Evolutionary conservation across 2,329 filamentous ascomycete species (phyloP).

Genomic region (Leptodontidium sp.): DNA sequence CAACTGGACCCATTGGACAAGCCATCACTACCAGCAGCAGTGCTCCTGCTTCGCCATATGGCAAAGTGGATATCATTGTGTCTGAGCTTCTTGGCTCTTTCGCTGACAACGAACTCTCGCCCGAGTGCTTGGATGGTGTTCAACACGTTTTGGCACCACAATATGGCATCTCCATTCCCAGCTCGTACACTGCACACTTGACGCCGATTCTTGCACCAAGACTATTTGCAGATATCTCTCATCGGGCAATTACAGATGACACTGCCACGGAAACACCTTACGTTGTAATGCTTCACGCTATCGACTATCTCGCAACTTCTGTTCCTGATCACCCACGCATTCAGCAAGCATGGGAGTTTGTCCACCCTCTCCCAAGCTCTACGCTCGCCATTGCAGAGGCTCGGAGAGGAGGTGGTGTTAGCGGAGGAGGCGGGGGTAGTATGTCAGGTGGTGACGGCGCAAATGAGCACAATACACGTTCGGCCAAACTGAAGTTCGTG

Average conservation of each 20-base stretch:
- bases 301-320: slow-evolving; percentile 81
- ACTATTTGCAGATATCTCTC: slow-evolving; percentile 80
- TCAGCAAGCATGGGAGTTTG: slow-evolving; percentile 82
- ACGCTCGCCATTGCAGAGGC: slow-evolving; percentile 63
- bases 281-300: slow-evolving; percentile 89
- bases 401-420: slow-evolving; percentile 69
- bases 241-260: slow-evolving; percentile 66
- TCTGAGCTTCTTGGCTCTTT: slow-evolving; percentile 96
- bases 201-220: slow-evolving; percentile 91
- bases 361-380: slow-evolving; percentile 72
- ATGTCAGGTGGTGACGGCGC: slow-evolving; percentile 79
- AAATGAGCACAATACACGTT: slow-evolving; percentile 92
- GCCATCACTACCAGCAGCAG: slow-evolving; percentile 46
- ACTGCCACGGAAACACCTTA: slow-evolving; percentile 90
- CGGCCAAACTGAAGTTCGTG: slow-evolving; percentile 79
- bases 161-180: slow-evolving; percentile 91
- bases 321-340: slow-evolving; percentile 69
- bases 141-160: slow-evolving; percentile 82
- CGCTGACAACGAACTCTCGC: slow-evolving; percentile 95
- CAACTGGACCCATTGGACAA: slow-evolving; percentile 45
- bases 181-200: slow-evolving; percentile 91
- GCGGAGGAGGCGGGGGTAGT: slow-evolving; percentile 73
- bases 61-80: slow-evolving; percentile 88
- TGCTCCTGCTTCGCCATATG: slow-evolving; percentile 56
- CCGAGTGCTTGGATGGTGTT: slow-evolving; percentile 95